Evolutionary conservation across 192 early-diverging fungal species (phyloP).

Genomic region (Hyaloraphidium curvatum): DNA sequence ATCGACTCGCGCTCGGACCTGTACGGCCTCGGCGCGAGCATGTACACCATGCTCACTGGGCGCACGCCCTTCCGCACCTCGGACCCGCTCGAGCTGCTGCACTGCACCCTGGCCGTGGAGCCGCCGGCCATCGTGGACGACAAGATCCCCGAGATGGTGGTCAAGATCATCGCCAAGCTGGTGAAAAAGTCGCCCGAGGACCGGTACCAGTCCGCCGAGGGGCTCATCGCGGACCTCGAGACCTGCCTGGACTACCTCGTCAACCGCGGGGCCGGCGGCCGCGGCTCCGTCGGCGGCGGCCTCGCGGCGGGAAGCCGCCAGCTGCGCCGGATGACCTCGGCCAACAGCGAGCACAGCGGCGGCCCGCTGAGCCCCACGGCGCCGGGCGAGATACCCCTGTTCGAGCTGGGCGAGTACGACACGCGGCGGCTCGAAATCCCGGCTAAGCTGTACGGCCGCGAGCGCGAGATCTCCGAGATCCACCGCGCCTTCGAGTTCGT

Average conservation of each 20-base stretch:
- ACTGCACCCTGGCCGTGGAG: neutral
- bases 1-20: neutral
- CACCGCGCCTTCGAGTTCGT: neutral
- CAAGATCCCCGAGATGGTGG: neutral
- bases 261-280: no score
- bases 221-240: neutral
- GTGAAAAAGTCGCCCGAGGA: conserved; percentile 1
- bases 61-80: neutral
- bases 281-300: no score
- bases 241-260: neutral
- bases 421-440: neutral
- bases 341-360: no score
- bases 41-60: conserved; percentile 1
- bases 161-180: neutral
- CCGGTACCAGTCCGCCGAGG: conserved; percentile 3
- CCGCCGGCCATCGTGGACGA: neutral
- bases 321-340: no score
- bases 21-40: neutral
- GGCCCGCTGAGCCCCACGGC: no score
- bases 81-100: neutral
- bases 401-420: conserved; percentile 4
- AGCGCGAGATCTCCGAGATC: neutral
- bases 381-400: neutral
- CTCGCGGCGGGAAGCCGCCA: no score
- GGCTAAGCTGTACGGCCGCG: conserved; percentile 1